A percentile compares a stretch with the other conserved stretches of the same genome.
These are phyloP conservation scores for Panellus pusillus DNA, from an alignment of 768 basidiomycete species.

Conservation along the genomic window DNA sequence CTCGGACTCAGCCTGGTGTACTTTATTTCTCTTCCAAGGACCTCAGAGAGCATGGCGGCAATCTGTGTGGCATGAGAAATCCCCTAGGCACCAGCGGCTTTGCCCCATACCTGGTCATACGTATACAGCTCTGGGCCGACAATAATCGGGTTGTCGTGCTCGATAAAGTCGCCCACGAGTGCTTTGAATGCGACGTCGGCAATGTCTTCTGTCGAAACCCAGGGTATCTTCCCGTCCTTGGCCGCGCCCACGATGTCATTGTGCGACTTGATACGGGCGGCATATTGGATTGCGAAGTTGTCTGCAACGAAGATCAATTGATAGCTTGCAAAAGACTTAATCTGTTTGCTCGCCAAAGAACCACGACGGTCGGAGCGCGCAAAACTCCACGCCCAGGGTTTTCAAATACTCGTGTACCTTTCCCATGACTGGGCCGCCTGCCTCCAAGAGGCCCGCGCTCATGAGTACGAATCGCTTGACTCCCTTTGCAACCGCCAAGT, in stretches of 20 bases:
- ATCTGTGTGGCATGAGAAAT: constrained; percentile 19
- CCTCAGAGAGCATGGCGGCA: constrained; percentile 26
- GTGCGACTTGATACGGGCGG: constrained; percentile 24
- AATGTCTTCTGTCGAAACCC: constrained; percentile 33
- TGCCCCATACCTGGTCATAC: constrained; percentile 30
- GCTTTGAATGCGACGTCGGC: constrained; percentile 29
- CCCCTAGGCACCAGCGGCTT: not conserved
- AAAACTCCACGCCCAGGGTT: constrained; percentile 33
- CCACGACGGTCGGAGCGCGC: constrained; percentile 37
- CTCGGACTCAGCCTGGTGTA: constrained; percentile 26
- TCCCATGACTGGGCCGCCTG: constrained; percentile 28
- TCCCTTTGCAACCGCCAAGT: constrained; percentile 31
- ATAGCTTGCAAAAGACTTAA: not conserved
- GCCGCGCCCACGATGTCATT: constrained; percentile 28
- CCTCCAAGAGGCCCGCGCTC: constrained; percentile 26
- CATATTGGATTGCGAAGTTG: constrained; percentile 28
- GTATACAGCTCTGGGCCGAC: constrained; percentile 32
- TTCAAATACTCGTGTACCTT: constrained; percentile 36
- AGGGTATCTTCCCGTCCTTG: constrained; percentile 29
- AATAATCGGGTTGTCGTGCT: constrained; percentile 28
- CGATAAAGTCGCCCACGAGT: constrained; percentile 23
- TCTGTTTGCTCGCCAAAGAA: constrained; percentile 30
- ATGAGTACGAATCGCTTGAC: constrained; percentile 36
- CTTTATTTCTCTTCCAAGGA: constrained; percentile 31
- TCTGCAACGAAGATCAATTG: constrained; percentile 23